Evolutionary conservation across 352 stramenopile genomes (phyloP), one percentile per base, ranked within the genome.

Genomic region (Phytophthora constricta): DNA sequence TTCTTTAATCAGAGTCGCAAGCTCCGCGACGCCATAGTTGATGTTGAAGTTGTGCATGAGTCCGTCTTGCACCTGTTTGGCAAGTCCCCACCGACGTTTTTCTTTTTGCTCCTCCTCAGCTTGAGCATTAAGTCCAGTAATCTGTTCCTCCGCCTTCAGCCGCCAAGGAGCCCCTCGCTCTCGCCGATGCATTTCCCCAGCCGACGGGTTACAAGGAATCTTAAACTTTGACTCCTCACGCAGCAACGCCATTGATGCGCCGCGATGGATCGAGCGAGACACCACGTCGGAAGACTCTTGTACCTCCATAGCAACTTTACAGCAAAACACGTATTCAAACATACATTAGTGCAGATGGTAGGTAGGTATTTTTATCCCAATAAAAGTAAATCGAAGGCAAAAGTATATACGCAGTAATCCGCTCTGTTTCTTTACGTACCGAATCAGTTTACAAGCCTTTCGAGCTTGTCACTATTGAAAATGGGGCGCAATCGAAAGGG

Each of bases 401-500:
- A n/a, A n/a, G n/a, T n/a, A n/a, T n/a, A n/a, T n/a, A n/a, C n/a
- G n/a, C n/a, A n/a, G n/a, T n/a, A n/a, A n/a, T n/a, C n/a, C n/a
- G n/a, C n/a, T n/a, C n/a, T n/a, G n/a, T n/a, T n/a, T n/a, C n/a
- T n/a, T n/a, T n/a, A n/a, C n/a, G n/a, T n/a, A n/a, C n/a, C n/a
- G n/a, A n/a, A n/a, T n/a, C n/a, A n/a, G n/a, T n/a, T n/a, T n/a
- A n/a, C n/a, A n/a, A n/a, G n/a, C n/a, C n/a, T n/a, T n/a, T n/a
- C n/a, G 31, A 37, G 13, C 7, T 13, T 7, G 31, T 37, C 13
- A 37, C 7, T 13, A 13, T 13, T 37, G 7, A 47, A 47, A 23
- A 93, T 93, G 85, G 83, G 83, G 0, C 76, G 85, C 42, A 93
- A 93, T 27, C 57, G 76, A 25, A 93, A 93, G 62, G 85, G 82